phyloP scores from a whole-genome alignment of 2,329 filamentous ascomycete genomes.

The Ophiostoma quercus region DNA sequence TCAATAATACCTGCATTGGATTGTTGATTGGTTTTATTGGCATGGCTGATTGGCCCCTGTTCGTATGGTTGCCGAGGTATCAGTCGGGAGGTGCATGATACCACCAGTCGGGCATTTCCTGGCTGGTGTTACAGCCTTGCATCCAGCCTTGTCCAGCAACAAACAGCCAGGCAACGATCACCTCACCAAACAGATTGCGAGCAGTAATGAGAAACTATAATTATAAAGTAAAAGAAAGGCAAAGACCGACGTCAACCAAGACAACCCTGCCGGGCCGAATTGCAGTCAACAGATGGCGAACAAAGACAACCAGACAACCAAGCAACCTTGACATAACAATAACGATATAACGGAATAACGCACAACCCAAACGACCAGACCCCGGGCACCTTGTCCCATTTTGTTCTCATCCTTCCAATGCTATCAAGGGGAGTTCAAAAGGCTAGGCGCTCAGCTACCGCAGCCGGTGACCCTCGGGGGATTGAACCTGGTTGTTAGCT shows the following conservation, averaged over 20 bases:
- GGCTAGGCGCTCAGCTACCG: constrained; percentile 9
- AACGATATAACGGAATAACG: not conserved
- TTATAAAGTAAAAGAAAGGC: not conserved
- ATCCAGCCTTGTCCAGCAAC: too few species aligned
- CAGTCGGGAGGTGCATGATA: too few species aligned
- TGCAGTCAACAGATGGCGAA: constrained; percentile 15
- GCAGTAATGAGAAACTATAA: not conserved
- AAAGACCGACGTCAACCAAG: constrained; percentile 13
- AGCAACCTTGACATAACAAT: not conserved
- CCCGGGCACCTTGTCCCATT: constrained; percentile 5
- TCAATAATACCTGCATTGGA: too few species aligned
- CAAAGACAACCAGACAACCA: not conserved
- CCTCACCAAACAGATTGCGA: not conserved
- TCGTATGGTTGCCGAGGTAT: not conserved
- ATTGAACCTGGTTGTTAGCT: constrained; percentile 12
- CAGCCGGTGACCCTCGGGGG: constrained; percentile 22
- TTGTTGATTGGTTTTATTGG: not conserved
- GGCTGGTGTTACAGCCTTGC: too few species aligned
- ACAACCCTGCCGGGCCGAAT: constrained; percentile 5
- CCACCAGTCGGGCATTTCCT: too few species aligned
- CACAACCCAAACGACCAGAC: not conserved
- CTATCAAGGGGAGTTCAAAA: not conserved
- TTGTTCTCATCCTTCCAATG: constrained; percentile 4
- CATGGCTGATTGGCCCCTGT: too few species aligned
- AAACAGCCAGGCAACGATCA: too few species aligned